Conservation (phyloP, 192 early-diverging fungal genomes). For the Coemansia sp. region DNA sequence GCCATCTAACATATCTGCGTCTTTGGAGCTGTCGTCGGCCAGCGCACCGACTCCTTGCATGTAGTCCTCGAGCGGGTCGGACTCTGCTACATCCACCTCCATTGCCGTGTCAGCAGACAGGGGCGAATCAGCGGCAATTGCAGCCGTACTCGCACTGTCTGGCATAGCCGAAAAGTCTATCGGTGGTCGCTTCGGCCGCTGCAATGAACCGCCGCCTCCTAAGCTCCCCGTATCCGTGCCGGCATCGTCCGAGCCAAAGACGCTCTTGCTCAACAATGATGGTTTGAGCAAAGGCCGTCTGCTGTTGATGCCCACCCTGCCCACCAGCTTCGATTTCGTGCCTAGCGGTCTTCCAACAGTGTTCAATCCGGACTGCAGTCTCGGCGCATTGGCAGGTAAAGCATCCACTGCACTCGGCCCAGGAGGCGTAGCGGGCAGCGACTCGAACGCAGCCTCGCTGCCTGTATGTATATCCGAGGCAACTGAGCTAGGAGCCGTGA, state of each 20-base stretch:
- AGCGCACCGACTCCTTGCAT: constrained; percentile 63
- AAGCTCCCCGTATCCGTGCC: constrained; percentile 6
- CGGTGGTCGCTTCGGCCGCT: not conserved
- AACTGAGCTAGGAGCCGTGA: constrained; percentile 39
- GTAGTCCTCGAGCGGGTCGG: constrained; percentile 81
- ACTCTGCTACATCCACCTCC: constrained; percentile 58
- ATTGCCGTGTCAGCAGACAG: constrained; percentile 8
- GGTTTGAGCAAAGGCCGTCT: constrained; percentile 52
- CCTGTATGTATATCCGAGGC: constrained; percentile 9
- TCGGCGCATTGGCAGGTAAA: not conserved
- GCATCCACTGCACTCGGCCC: not conserved
- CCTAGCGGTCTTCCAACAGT: not conserved
- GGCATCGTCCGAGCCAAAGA: constrained; percentile 30
- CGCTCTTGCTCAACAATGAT: constrained; percentile 23
- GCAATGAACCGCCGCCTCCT: not conserved
- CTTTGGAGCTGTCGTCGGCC: not conserved
- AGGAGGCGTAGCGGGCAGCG: constrained; percentile 13
- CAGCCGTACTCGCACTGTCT: not conserved
- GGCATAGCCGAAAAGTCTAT: not conserved
- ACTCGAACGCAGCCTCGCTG: constrained; percentile 24
- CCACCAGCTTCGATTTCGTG: not conserved
- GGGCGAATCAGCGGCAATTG: too few relatives aligned
- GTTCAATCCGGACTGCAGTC: not conserved
- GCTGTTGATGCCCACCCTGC: constrained; percentile 18
- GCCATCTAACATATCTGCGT: constrained; percentile 16